Conservation (phyloP, 2,329 filamentous ascomycete species). For the Mycosphaerella sp. region DNA sequence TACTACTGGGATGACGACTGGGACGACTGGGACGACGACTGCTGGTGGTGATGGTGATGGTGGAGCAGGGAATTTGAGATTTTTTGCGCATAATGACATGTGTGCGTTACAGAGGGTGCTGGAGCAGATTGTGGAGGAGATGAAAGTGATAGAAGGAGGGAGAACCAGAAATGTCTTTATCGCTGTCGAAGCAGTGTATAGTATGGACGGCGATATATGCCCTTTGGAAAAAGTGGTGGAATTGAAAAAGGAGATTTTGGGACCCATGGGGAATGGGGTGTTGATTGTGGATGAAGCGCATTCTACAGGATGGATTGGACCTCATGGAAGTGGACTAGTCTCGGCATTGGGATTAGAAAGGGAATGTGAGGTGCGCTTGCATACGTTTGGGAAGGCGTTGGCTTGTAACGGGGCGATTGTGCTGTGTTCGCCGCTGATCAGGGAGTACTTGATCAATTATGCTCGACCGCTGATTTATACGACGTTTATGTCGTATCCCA, state of each 20-base stretch:
- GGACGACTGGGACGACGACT: too few species aligned
- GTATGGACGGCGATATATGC: slow-evolving; percentile 74
- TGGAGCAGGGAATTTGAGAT: slow-evolving; percentile 25
- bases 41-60: too few species aligned
- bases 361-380: slow-evolving; percentile 52
- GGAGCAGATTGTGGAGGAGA: slow-evolving; percentile 25
- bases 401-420: slow-evolving; percentile 61
- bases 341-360: slow-evolving; percentile 51
- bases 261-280: slow-evolving; percentile 31
- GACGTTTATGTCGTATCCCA: slow-evolving; percentile 59
- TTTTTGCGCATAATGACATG: slow-evolving; percentile 56
- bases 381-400: slow-evolving; percentile 63
- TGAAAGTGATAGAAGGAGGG: slow-evolving; percentile 21
- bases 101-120: slow-evolving; percentile 31
- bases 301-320: slow-evolving; percentile 55
- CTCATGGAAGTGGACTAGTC: slow-evolving; percentile 53
- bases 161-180: slow-evolving; percentile 55
- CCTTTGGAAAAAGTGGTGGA: slow-evolving; percentile 56
- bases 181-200: slow-evolving; percentile 67
- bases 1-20: too few species aligned
- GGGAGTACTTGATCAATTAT: slow-evolving; percentile 67
- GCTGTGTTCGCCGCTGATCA: slow-evolving; percentile 52
- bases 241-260: slow-evolving; percentile 45
- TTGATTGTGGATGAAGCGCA: slow-evolving; percentile 66
- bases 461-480: slow-evolving; percentile 70